Evolutionary conservation across 352 stramenopile genomes (phyloP), one percentile per base, ranked within the genome.

Genomic region (Phytopythium delawarense): DNA sequence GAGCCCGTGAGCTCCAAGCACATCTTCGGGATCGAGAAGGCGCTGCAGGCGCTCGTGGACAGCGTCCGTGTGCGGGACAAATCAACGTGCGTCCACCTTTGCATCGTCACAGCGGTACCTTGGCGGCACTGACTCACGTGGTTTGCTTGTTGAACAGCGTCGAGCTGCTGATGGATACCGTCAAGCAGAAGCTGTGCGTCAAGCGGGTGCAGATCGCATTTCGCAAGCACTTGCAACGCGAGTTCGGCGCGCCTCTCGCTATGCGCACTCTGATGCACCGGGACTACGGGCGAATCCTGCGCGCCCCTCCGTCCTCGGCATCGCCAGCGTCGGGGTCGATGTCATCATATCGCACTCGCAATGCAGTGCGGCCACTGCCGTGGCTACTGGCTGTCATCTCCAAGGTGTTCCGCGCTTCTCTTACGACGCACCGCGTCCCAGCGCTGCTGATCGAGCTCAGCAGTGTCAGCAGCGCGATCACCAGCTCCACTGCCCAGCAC

Each of bases 261-360:
- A 91, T 96, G 78, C 78, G 88, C 21, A 64, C 83, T 9, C 62
- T 96, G 9, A 74, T 96, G 66, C 86, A 92, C 40, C 76, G 68
- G 12, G 69, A 69, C 11, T 94, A 94, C 25, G 74, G 76, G 7
- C 55, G 53, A 9, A 28, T 30, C 2, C 53, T 59, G 21, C 25
- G 39, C 13, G 21, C 21, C 2, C 13, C 32, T 7, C 16, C 11
- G 5, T 30, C 34, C n/a, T n/a, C 18, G 0, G 32, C n/a, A 20
- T 20, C 34, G 1, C 32, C 52, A 15, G 0, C 18, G 8, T 57
- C 51, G 8, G 25, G 16, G n/a, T 30, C 52, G 5, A 30, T 58
- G 34, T 84, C 72, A 0, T 52, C 67, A 28, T 77, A 78, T 35
- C 59, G 69, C 16, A 30, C 56, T 9, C 77, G 80, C 0, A 66